These are phyloP conservation scores for Nepenthes alata DNA, from an alignment of 179 eudicot genomes.

Conservation along the genomic window DNA sequence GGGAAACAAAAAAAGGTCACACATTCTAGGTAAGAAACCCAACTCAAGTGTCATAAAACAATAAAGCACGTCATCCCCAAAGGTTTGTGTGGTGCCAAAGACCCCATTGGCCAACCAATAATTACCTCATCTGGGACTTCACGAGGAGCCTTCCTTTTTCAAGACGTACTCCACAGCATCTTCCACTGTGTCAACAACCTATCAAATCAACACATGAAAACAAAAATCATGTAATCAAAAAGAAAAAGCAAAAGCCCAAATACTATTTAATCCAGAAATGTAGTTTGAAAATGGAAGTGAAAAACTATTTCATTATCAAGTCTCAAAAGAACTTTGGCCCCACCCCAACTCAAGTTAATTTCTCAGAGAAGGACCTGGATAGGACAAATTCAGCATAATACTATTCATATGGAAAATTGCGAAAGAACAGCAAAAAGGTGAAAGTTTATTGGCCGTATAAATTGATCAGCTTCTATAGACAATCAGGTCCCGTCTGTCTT, in stretches of 20 bases:
- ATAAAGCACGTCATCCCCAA: too few relatives aligned
- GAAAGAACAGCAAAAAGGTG: too few relatives aligned
- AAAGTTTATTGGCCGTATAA: too few relatives aligned
- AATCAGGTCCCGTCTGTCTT: not conserved
- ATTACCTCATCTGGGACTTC: not conserved
- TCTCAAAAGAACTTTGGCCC: not conserved
- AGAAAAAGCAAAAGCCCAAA: not conserved
- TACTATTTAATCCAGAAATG: not conserved
- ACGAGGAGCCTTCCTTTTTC: constrained; percentile 17
- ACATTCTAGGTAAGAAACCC: too few relatives aligned
- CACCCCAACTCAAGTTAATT: not conserved
- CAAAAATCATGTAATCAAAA: not conserved
- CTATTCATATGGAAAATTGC: too few relatives aligned
- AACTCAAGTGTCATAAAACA: too few relatives aligned
- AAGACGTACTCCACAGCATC: constrained; percentile 41
- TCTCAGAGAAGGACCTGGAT: too few relatives aligned
- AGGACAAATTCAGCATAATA: too few relatives aligned
- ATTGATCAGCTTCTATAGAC: not conserved
- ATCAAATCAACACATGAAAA: constrained; percentile 5
- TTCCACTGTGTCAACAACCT: constrained; percentile 43
- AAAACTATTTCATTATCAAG: not conserved
- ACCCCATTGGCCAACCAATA: too few relatives aligned
- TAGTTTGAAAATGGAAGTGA: not conserved
- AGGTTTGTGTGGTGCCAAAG: too few relatives aligned
- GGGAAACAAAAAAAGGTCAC: too few relatives aligned